Evolutionary conservation across 2,329 filamentous ascomycete species (phyloP).

Genomic region (Cladophialophora chaetospira): DNA sequence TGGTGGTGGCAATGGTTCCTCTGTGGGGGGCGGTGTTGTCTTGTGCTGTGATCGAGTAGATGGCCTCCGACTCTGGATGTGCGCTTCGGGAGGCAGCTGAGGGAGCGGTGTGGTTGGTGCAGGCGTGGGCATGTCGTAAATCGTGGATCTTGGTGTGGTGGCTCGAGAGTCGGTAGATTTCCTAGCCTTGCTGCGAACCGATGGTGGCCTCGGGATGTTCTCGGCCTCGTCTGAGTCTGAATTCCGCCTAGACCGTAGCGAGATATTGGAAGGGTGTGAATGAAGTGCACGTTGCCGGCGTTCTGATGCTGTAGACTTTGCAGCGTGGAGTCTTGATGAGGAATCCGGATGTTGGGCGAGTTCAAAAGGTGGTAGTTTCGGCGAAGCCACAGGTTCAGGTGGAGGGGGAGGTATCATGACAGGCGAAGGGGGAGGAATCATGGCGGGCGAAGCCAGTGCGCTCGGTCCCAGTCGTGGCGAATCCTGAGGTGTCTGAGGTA

Average conservation of each 20-base stretch:
- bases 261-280: slow-evolving; percentile 31
- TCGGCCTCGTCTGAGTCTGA: slow-evolving; percentile 29
- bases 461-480: slow-evolving; percentile 23
- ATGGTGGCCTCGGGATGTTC: slow-evolving; percentile 12
- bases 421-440: slow-evolving; percentile 3
- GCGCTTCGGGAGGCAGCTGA: slow-evolving; percentile 22
- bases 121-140: slow-evolving; percentile 29
- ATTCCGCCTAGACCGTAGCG: slow-evolving; percentile 20
- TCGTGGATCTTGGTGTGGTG: slow-evolving; percentile 23
- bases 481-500: slow-evolving; percentile 26
- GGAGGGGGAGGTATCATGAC: slow-evolving; percentile 4
- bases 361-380: slow-evolving; percentile 17
- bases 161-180: slow-evolving; percentile 29
- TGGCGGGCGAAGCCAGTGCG: neutral
- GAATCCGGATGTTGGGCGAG: slow-evolving; percentile 12
- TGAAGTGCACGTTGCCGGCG: slow-evolving; percentile 29
- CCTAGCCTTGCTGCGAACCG: slow-evolving; percentile 22
- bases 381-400: slow-evolving; percentile 13
- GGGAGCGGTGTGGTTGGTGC: slow-evolving; percentile 30
- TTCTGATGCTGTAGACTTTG: slow-evolving; percentile 31
- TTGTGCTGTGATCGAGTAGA: slow-evolving; percentile 17
- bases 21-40: slow-evolving; percentile 3
- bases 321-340: slow-evolving; percentile 16
- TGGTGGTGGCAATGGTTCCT: slow-evolving; percentile 14
- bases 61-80: slow-evolving; percentile 24